phyloP scores from a whole-genome alignment of 2,329 filamentous ascomycete genomes.

The Akanthomyces muscarius region DNA sequence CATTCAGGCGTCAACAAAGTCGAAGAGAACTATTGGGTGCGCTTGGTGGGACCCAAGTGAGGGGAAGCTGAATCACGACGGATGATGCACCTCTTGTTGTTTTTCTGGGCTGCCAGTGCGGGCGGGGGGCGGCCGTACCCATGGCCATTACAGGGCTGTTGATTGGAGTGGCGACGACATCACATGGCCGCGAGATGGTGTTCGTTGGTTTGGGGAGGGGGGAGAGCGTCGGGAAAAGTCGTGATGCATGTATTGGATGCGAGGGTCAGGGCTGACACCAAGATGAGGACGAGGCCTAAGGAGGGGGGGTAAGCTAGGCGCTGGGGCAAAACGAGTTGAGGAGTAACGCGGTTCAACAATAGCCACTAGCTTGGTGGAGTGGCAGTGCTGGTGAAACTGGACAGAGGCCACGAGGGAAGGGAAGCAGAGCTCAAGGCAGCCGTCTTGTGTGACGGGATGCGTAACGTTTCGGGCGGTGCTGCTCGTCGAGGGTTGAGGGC shows the following conservation, averaged over 20 bases:
- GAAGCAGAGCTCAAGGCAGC: conserved; percentile 1
- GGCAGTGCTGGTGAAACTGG: conserved; percentile 13
- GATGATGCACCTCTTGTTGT: conserved; percentile 3
- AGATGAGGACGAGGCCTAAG: not conserved
- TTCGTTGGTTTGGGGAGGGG: not conserved
- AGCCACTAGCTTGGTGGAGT: conserved; percentile 13
- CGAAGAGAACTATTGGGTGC: not conserved
- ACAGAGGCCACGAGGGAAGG: not conserved
- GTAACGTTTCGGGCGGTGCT: conserved; percentile 1
- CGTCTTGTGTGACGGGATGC: conserved; percentile 8
- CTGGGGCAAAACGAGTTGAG: not conserved
- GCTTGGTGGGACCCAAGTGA: conserved; percentile 14
- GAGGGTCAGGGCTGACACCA: conserved; percentile 2
- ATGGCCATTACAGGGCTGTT: not conserved
- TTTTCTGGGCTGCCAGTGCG: not conserved
- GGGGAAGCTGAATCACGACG: conserved; percentile 11
- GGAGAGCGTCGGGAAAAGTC: not conserved
- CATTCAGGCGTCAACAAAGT: conserved; percentile 13
- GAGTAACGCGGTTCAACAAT: not conserved
- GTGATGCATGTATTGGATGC: conserved; percentile 9
- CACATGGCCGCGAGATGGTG: conserved; percentile 8
- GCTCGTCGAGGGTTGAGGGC: not conserved
- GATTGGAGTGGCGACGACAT: conserved; percentile 9
- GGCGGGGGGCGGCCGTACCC: not conserved
- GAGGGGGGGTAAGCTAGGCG: not conserved